Conservation (phyloP, 257 asterid species). For the Fraxinus cuspidata region DNA sequence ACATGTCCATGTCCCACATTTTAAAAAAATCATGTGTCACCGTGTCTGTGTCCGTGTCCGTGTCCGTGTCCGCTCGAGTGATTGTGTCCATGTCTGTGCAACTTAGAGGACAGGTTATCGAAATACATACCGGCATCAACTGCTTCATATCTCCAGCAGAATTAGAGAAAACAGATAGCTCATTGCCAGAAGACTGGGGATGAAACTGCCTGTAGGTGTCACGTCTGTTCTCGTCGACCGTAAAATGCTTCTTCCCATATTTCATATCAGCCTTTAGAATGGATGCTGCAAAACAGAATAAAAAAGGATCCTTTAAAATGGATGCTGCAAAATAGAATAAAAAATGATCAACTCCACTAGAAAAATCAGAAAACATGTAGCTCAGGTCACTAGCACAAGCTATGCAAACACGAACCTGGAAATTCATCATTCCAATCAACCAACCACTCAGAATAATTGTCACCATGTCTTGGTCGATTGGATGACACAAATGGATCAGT, state of each 20-base stretch:
- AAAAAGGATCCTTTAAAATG: constrained; percentile 52
- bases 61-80: no score
- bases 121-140: constrained; percentile 61
- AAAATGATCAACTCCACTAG: constrained; percentile 11
- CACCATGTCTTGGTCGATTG: constrained; percentile 65
- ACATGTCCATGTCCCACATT: no score
- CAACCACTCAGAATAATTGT: constrained; percentile 58
- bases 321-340: constrained; percentile 53
- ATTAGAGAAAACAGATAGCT: constrained; percentile 35
- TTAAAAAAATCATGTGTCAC: no score
- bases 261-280: constrained; percentile 94
- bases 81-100: no score
- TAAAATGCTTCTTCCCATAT: constrained; percentile 73
- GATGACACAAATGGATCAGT: constrained; percentile 51
- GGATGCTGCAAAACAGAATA: constrained; percentile 52
- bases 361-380: constrained; percentile 1
- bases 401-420: constrained; percentile 60
- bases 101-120: background rate
- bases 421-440: constrained; percentile 90
- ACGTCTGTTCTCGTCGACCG: constrained; percentile 80
- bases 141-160: constrained; percentile 51
- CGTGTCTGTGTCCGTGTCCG: no score
- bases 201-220: constrained; percentile 66
- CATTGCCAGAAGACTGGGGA: constrained; percentile 42
- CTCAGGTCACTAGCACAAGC: constrained; percentile 1